Base-by-base conservation (phyloP, 352 stramenopile genomes). In the Phytophthora sojae region DNA sequence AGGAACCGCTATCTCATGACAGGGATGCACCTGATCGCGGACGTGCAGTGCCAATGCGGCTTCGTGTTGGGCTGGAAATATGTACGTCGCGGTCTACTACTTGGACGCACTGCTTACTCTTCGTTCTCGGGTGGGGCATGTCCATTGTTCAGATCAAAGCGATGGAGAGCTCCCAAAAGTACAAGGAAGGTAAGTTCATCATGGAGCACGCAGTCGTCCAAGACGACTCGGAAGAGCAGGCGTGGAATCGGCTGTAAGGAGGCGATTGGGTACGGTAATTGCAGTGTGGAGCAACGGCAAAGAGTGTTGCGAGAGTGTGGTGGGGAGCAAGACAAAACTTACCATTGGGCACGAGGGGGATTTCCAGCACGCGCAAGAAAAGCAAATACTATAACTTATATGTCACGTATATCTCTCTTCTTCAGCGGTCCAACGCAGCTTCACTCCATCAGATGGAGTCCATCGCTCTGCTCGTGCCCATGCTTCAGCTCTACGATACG, bases 181-280 rank as follows among this genome's bases (percentile, higher is more conserved):
- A 95, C 85, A 95, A 93, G 64, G 88, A 95, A 78, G 88, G 85
- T 67, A 92, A 91, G 70, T 95, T 89, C 60, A 93, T 93, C 61
- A 88, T 95, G 77, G 88, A 95, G 69, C 73, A 85, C 21, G 82
- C 84, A 32, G 72, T 93, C n/a, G 82, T 95, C 17, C 73, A 92
- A 53, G 85, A 95, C 57, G 83, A 89, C 39, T 63, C 52, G 19
- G 83, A 91, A 65, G 83, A 91, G 56, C 57, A 75, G n/a, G 56
- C 60, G 51, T 90, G 80, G 80, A 59, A 84, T 39, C 75, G 68
- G 11, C 63, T 76, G 57, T 81, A 69, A 57, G 19, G n/a, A 11
- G 52, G 32, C 47, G 15, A 26, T 30, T 57, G 29, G 21, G 52
- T 53, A 61, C 7, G 35, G 70, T 61, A 63, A 6, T 50, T 58